A percentile compares a stretch with the other conserved stretches of the same genome.
These are phyloP conservation scores for Lunasporangiospora selenospora DNA, from an alignment of 192 early-diverging fungal genomes.

Conservation along the genomic window DNA sequence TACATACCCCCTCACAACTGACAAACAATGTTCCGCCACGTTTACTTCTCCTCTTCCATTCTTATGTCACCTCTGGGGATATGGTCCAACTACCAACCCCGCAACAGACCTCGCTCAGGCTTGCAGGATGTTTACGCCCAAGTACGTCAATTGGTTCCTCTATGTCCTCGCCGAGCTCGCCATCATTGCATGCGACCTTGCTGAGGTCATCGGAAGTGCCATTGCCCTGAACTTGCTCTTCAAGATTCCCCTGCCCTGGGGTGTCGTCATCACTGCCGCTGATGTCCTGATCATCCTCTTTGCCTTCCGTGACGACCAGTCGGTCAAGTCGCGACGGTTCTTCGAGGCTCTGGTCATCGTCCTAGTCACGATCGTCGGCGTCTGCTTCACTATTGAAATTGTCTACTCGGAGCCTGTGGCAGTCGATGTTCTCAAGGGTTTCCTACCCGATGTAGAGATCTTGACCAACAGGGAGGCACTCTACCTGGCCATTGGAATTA, in stretches of 20 bases:
- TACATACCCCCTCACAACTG: not conserved
- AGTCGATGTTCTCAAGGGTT: conserved; percentile 70
- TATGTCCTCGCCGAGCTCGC: conserved; percentile 78
- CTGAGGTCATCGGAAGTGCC: conserved; percentile 86
- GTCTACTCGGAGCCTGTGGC: conserved; percentile 62
- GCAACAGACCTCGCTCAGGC: conserved; percentile 70
- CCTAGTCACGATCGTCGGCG: conserved; percentile 65
- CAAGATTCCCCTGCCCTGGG: conserved; percentile 69
- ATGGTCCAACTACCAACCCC: no score
- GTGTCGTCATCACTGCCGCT: conserved; percentile 75
- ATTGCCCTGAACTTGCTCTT: conserved; percentile 83
- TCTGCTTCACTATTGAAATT: conserved; percentile 73
- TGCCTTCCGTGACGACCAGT: conserved; percentile 62
- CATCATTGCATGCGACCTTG: conserved; percentile 84
- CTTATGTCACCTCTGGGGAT: no score
- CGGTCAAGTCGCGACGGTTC: conserved; percentile 53
- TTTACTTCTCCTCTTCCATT: not conserved
- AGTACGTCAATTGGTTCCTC: conserved; percentile 64
- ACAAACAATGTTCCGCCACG: no score
- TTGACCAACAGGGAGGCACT: conserved; percentile 63
- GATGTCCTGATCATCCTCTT: conserved; percentile 78
- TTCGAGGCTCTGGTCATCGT: conserved; percentile 77
- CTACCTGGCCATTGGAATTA: conserved; percentile 80
- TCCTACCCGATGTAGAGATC: conserved; percentile 60
- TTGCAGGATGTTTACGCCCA: conserved; percentile 66